Base-by-base conservation (phyloP, 1,139 yeast species). In the Geotrichum reessii region DNA sequence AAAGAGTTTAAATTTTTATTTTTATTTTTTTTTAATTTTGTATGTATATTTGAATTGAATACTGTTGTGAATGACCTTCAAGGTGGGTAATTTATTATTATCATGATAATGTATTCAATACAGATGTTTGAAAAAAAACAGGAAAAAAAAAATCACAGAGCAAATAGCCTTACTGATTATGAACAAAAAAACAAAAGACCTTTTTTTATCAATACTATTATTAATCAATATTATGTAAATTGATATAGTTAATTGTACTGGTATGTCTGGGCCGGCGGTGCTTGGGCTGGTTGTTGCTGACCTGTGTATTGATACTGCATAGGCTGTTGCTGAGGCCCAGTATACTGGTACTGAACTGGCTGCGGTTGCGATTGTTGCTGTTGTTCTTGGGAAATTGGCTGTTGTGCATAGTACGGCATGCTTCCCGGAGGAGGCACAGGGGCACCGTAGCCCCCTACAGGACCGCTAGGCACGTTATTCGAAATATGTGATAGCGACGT, bases 401-500 rank as follows among this genome's bases (percentile, higher is more conserved):
- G 40, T 28, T 49, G 52, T 2, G 7, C 21, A 49, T 17, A 17
- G 22, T 49, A 40, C 5, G 48, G 28, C 21, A 22, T 11, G 7
- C 22, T 17, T 7, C 37, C 52, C n/a, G 42, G 52, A 12, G 52
- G 52, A 12, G 33, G 52, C 8, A 19, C 14, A 1, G 52, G 42
- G 5, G 22, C 21, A 12, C 42, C 42, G 22, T 33, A 25, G 42
- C 52, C 44, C n/a, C 33, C 31, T 11, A 28, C 12, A 7, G 28
- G 37, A 4, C 50, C 50, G 24, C 3, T 11, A 4, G n/a, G 31
- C 19, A 17, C 22, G 31, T 22, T 12, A 27, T 21, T 37, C 44
- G 44, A 37, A 12, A 37, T 17, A 3, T 69, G 73, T 5, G 67
- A 57, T 54, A 73, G 63, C 7, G 75, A 68, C 27, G 67, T 67